Percentiles rank a stretch among this genome's conserved stretches.
phyloP scores from a whole-genome alignment of 352 stramenopile species.

The Globisporangium polare region DNA sequence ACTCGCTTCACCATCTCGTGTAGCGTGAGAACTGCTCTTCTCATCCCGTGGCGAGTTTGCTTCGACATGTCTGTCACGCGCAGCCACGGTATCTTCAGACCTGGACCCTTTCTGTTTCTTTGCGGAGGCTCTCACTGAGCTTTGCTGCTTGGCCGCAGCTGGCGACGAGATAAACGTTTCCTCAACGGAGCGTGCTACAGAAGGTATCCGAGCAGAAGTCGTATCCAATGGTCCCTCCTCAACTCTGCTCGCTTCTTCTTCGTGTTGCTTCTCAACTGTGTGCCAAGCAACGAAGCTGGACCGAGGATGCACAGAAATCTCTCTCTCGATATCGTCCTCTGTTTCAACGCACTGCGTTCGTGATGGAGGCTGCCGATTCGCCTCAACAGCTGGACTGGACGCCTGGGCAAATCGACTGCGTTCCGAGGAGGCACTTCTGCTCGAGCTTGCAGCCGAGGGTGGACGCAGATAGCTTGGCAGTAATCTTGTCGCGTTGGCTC shows the following conservation, averaged over 20 bases:
- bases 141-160: slow-evolving; percentile 5
- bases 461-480: slow-evolving; percentile 51
- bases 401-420: neutral
- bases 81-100: neutral
- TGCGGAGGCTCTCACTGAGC: neutral
- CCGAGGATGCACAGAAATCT: neutral
- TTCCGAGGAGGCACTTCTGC: neutral
- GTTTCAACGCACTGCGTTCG: slow-evolving; percentile 19
- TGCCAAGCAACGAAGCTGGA: slow-evolving; percentile 13
- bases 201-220: neutral
- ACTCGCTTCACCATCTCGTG: neutral
- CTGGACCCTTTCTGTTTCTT: slow-evolving; percentile 9
- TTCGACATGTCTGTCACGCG: neutral
- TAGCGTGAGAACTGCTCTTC: neutral
- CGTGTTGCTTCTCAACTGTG: neutral
- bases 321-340: neutral
- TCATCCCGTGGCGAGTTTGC: neutral
- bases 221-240: neutral
- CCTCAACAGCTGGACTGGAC: neutral
- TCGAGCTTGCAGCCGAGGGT: neutral
- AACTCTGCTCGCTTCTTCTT: neutral
- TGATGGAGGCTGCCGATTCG: neutral
- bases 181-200: neutral
- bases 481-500: slow-evolving; percentile 43
- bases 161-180: neutral